Percentiles rank a stretch among this genome's conserved stretches.
Conservation (phyloP, 345 rosid species). For the Eucalyptus regnans region DNA sequence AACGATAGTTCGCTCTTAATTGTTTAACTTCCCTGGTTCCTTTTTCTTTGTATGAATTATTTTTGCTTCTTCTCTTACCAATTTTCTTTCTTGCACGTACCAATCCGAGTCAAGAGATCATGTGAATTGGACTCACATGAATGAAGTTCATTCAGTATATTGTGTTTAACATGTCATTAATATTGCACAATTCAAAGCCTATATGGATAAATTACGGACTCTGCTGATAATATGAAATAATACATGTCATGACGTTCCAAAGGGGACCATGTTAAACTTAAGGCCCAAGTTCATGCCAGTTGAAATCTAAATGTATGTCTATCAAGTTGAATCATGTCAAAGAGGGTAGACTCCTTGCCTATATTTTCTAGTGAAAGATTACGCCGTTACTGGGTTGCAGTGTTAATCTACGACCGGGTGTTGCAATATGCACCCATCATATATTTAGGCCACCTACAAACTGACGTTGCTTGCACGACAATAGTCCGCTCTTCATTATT, state of each 20-base stretch:
- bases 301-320: neutral
- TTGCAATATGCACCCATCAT: neutral
- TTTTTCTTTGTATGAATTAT: neutral
- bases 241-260: too few relatives aligned
- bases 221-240: too few relatives aligned
- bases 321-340: neutral
- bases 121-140: too few relatives aligned
- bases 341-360: neutral
- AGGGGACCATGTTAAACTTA: too few relatives aligned
- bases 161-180: neutral
- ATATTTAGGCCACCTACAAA: neutral
- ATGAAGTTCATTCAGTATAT: neutral
- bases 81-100: neutral
- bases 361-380: neutral
- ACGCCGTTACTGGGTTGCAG: fast-evolving
- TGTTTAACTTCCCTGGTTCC: neutral
- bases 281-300: too few relatives aligned
- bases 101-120: neutral
- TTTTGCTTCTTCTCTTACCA: neutral
- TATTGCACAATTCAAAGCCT: neutral
- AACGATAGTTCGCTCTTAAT: neutral
- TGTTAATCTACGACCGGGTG: fast-evolving
- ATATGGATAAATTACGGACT: neutral
- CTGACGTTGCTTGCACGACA: neutral
- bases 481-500: neutral